Percentiles rank a stretch among this genome's conserved stretches.
Evolutionary conservation across 2,329 filamentous ascomycete species (phyloP).

Genomic region (Peltaster fructicola): DNA sequence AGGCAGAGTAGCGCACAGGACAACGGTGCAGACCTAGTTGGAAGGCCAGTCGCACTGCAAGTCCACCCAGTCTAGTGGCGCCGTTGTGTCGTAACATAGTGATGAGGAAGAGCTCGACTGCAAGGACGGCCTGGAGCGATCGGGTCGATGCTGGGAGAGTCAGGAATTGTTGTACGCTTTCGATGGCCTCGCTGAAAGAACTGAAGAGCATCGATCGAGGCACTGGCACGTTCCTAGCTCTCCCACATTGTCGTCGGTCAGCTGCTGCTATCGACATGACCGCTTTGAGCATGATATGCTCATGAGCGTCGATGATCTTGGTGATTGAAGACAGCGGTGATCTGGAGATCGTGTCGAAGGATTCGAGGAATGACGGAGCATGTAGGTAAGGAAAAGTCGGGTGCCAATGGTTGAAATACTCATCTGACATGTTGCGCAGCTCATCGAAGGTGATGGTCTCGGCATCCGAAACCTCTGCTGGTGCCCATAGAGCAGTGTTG

Average conservation of each 20-base stretch:
- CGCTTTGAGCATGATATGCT: constrained; percentile 29
- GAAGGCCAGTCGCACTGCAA: constrained; percentile 37
- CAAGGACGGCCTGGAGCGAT: constrained; percentile 33
- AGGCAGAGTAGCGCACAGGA: constrained; percentile 34
- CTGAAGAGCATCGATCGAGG: constrained; percentile 30
- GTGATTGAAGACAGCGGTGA: constrained; percentile 10
- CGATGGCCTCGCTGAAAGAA: constrained; percentile 33
- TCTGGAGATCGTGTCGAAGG: constrained; percentile 28
- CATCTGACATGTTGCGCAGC: constrained; percentile 32
- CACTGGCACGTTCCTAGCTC: constrained; percentile 14
- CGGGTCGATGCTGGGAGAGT: constrained; percentile 30
- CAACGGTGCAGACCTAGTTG: constrained; percentile 43
- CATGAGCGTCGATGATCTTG: constrained; percentile 16
- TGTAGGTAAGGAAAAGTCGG: constrained; percentile 39
- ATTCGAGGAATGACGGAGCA: constrained; percentile 32
- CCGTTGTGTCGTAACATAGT: constrained; percentile 40
- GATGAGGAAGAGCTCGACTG: constrained; percentile 36
- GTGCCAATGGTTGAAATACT: constrained; percentile 42
- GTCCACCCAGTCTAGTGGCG: constrained; percentile 37
- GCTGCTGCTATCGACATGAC: constrained; percentile 37
- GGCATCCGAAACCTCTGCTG: constrained; percentile 16
- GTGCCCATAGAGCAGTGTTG: constrained; percentile 12
- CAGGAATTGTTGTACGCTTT: constrained; percentile 30
- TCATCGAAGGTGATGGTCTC: constrained; percentile 28
- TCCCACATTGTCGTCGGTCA: constrained; percentile 29